A percentile compares a stretch with the other conserved stretches of the same genome.
Conservation (phyloP, 2,329 filamentous ascomycete species). For the Lomentospora prolificans region DNA sequence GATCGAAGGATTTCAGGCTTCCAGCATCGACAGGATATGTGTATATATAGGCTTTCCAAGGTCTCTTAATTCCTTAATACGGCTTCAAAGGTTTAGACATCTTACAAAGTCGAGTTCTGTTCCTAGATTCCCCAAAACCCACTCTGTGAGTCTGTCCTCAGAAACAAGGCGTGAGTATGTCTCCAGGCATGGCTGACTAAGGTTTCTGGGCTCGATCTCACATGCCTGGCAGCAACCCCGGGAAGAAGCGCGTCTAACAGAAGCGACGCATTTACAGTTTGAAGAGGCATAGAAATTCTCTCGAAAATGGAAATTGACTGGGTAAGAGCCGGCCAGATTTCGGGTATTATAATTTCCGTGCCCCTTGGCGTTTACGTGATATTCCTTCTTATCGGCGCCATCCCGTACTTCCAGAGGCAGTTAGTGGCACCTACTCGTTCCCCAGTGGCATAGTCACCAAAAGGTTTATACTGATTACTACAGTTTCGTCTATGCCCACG, state of each 20-base stretch:
- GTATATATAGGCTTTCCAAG: too few relatives aligned
- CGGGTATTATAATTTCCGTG: slow-evolving; percentile 29
- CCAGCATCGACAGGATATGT: too few relatives aligned
- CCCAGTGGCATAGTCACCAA: background rate
- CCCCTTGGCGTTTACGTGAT: slow-evolving; percentile 56
- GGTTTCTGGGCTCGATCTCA: too few relatives aligned
- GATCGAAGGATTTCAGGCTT: too few relatives aligned
- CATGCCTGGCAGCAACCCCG: background rate
- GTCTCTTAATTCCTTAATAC: too few relatives aligned
- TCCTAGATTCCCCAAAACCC: too few relatives aligned
- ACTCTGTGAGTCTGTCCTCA: too few relatives aligned
- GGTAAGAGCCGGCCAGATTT: background rate
- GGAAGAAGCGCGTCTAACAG: too few relatives aligned
- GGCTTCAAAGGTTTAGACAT: too few relatives aligned
- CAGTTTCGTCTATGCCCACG: slow-evolving; percentile 78
- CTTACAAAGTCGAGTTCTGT: too few relatives aligned
- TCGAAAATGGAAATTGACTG: background rate
- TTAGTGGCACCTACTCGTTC: slow-evolving; percentile 32
- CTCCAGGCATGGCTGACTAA: too few relatives aligned
- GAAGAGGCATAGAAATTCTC: background rate
- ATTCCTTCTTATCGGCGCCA: slow-evolving; percentile 56
- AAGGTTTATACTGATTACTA: background rate
- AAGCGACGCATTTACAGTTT: background rate
- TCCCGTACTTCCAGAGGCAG: slow-evolving; percentile 70
- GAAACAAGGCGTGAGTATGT: too few relatives aligned